Percentiles rank a stretch among this genome's conserved stretches.
Evolutionary conservation across 2,329 filamentous ascomycete species (phyloP).

Genomic region (Ceratocystis diversiconidia): DNA sequence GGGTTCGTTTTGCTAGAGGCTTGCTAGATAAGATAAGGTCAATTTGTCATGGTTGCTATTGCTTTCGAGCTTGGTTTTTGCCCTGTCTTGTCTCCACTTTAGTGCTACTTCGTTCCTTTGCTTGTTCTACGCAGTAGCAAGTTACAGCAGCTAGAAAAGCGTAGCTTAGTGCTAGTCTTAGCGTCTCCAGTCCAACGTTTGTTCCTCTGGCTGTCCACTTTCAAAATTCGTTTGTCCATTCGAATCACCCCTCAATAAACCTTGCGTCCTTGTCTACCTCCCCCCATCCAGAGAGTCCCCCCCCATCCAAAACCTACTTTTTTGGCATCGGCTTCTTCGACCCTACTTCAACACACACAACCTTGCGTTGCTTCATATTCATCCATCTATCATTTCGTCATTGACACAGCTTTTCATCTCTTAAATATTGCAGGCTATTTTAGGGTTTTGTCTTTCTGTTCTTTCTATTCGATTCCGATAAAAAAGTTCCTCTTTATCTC

Average conservation of each 20-base stretch:
- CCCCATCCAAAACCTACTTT: not conserved
- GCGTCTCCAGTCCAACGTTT: not conserved
- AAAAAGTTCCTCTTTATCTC: constrained; percentile 5
- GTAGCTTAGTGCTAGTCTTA: not conserved
- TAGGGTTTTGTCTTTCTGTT: not conserved
- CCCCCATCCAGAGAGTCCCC: not conserved
- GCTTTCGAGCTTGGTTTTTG: not conserved
- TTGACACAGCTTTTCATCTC: constrained; percentile 1
- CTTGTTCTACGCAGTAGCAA: not conserved
- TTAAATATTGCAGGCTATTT: not conserved
- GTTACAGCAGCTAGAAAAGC: not conserved
- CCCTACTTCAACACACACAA: not conserved
- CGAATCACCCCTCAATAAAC: constrained; percentile 13
- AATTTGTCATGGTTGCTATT: not conserved
- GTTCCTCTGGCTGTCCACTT: not conserved
- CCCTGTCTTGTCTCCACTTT: not conserved
- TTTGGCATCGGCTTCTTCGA: not conserved
- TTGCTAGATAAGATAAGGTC: not conserved
- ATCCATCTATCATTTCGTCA: constrained; percentile 1
- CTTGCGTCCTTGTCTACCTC: not conserved
- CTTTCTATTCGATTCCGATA: not conserved
- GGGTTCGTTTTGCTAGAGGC: not conserved
- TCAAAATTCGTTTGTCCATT: not conserved
- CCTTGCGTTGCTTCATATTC: constrained; percentile 2
- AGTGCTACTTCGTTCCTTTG: not conserved